These are phyloP conservation scores for Aspergillus sparsus DNA, from an alignment of 495 filamentous ascomycete genomes.

Conservation along the genomic window DNA sequence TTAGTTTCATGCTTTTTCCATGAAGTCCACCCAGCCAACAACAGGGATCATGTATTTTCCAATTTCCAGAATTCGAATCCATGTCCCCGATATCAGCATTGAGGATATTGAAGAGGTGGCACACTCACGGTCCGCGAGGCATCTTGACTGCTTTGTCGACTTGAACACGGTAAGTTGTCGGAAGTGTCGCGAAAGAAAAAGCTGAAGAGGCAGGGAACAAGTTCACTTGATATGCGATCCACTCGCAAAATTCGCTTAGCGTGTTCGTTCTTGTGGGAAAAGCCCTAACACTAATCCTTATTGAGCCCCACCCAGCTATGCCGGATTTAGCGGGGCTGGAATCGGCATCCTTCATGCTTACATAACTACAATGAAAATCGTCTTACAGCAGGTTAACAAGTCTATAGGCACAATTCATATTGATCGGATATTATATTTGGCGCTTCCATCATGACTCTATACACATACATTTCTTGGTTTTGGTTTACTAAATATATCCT, in stretches of 20 bases:
- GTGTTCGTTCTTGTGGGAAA: conserved; percentile 29
- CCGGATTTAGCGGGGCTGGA: background rate
- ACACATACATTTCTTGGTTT: conserved; percentile 26
- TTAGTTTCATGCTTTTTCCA: conserved; percentile 28
- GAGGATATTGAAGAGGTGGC: background rate
- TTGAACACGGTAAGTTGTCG: conserved; percentile 44
- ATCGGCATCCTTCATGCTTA: background rate
- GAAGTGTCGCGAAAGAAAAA: conserved; percentile 37
- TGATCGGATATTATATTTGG: conserved; percentile 5
- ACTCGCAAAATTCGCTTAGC: conserved; percentile 42
- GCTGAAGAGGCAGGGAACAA: conserved; percentile 17
- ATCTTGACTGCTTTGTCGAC: conserved; percentile 57
- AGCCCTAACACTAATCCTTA: conserved; percentile 40
- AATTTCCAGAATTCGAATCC: background rate
- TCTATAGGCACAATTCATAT: background rate
- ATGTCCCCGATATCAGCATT: background rate
- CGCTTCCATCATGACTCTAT: conserved; percentile 22
- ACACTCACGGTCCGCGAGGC: conserved; percentile 69
- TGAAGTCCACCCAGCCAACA: background rate
- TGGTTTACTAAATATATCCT: conserved; percentile 63
- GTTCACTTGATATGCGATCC: conserved; percentile 30
- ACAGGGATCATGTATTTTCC: background rate
- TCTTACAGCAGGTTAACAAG: background rate
- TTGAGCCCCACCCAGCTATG: conserved; percentile 7
- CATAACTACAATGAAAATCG: background rate